Base-by-base conservation (phyloP, 805 yeast species). In the Lipomyces yamanashiensis region DNA sequence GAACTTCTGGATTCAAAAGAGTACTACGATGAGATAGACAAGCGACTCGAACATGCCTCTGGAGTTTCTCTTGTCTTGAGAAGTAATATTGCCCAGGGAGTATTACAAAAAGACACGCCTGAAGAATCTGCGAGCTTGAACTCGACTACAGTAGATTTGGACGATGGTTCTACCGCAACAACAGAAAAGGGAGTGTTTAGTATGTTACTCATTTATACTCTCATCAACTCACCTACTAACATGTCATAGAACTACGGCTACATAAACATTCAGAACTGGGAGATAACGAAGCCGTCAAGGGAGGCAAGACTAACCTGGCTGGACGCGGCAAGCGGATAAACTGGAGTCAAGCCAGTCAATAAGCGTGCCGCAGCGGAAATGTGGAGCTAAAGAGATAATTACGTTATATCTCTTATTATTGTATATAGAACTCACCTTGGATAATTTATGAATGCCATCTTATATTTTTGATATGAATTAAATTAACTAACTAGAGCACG, bases 261-360 rank as follows among this genome's bases (percentile, higher is more conserved):
- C 97, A 91, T 73, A 77, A 84, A 54, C 85, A 88, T 54, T 89
- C 96, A 0, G 98, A 93, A 76, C 79, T 93, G 58, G 98, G 98
- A 19, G 97, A 92, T 73, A 93, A 93, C 74, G 96, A 92, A 41
- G 81, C 85, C 52, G 82, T 90, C 69, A 89, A 87, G 40, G 68
- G 68, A 12, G 68, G 68, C 19, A 66, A 66, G 48, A 59, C 64
- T 15, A 66, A 45, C 40, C 58, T 66, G 9, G 59, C 68, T 7
- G 69, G 69, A 12, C 58, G 64, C 12, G 45, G 56, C 7, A 62
- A 52, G 44, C 52, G 56, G 44, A 52, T 62, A 15, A 47, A 49
- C 13, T 63, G 67, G 67, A 54, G 48, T 53, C 48, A 41, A 40
- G 57, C 48, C 44, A 53, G 57, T 40, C 15, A 43, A 19, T 52